Percentiles rank a stretch among this genome's conserved stretches.
These are phyloP conservation scores for Brassica rapa DNA, from an alignment of 345 rosid genomes.

Conservation along the genomic window DNA sequence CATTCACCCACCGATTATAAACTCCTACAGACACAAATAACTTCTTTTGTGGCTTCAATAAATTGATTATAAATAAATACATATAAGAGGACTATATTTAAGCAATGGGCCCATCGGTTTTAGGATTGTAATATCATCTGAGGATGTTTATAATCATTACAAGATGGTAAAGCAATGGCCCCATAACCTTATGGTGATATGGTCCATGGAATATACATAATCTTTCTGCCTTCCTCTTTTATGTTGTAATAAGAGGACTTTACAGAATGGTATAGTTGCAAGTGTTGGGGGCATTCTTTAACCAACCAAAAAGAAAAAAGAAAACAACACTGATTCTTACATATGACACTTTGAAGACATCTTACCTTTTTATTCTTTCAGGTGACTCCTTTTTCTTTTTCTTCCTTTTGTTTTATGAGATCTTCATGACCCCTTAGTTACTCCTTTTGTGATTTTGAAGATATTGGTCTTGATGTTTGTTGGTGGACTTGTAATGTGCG, in stretches of 20 bases:
- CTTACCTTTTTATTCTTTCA: slow-evolving; percentile 30
- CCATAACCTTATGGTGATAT: slow-evolving; percentile 15
- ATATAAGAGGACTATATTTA: neutral
- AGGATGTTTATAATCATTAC: slow-evolving; percentile 28
- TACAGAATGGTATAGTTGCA: slow-evolving; percentile 37
- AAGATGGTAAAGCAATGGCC: slow-evolving; percentile 21
- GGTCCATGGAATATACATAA: slow-evolving; percentile 29
- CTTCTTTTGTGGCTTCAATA: neutral
- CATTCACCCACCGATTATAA: slow-evolving; percentile 26
- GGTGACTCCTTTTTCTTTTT: slow-evolving; percentile 28
- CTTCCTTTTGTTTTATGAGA: slow-evolving; percentile 31
- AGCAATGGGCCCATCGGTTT: neutral
- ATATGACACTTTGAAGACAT: slow-evolving; percentile 35
- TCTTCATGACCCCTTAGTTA: slow-evolving; percentile 34
- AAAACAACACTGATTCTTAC: slow-evolving; percentile 10
- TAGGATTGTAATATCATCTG: slow-evolving; percentile 6
- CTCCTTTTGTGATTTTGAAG: slow-evolving; percentile 43
- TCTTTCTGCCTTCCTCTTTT: slow-evolving; percentile 20
- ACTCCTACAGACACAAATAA: slow-evolving; percentile 6
- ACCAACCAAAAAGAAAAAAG: slow-evolving; percentile 18
- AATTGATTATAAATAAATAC: neutral
- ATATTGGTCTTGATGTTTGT: slow-evolving; percentile 34
- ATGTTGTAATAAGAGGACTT: slow-evolving; percentile 25
- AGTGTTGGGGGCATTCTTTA: slow-evolving; percentile 28
- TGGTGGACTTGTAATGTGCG: slow-evolving; percentile 36